These are phyloP conservation scores for Crotalaria pallida DNA, from an alignment of 306 rosid species.

Conservation along the genomic window DNA sequence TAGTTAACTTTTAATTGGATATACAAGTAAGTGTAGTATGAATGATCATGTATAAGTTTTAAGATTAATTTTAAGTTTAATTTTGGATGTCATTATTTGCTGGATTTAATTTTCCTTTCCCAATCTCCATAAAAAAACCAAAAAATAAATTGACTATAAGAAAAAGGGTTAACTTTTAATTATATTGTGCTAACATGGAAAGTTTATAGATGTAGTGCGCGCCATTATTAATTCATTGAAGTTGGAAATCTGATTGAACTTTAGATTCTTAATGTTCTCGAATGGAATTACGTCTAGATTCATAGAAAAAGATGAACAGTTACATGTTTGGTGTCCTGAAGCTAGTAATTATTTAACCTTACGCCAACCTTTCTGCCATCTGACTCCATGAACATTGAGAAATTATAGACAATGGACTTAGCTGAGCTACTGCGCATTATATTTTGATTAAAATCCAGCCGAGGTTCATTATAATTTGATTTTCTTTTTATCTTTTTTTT, in stretches of 20 bases:
- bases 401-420: neutral
- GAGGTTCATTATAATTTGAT: constrained; percentile 1
- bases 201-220: neutral
- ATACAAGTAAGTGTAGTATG: no score
- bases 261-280: neutral
- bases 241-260: neutral
- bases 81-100: no score
- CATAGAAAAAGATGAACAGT: neutral
- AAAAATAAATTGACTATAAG: no score
- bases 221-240: neutral
- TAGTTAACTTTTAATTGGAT: no score
- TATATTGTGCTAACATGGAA: no score
- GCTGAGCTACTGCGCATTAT: neutral
- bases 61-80: no score
- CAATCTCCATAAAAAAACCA: no score
- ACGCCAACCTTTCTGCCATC: neutral
- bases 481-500: neutral
- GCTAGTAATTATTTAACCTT: neutral
- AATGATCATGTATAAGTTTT: no score
- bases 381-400: neutral
- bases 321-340: neutral
- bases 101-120: no score
- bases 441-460: neutral
- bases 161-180: no score
- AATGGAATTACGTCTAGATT: constrained; percentile 4